phyloP scores from a whole-genome alignment of 768 basidiomycete genomes.

The Pulveroboletus sp. region DNA sequence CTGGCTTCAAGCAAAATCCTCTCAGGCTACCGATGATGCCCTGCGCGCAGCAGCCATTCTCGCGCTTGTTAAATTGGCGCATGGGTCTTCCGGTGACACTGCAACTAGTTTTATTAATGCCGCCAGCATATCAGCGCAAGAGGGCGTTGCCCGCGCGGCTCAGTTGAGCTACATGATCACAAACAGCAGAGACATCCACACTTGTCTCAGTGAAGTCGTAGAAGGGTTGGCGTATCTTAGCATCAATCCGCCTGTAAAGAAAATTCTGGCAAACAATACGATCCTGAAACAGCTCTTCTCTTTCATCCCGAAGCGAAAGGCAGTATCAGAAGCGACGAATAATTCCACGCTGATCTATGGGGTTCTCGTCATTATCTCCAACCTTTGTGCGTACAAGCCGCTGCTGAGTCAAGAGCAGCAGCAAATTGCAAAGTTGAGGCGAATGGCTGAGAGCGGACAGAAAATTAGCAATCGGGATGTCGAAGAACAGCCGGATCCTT shows the following conservation, averaged over 20 bases:
- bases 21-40: conserved; percentile 40
- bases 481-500: conserved; percentile 29
- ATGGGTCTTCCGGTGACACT: conserved; percentile 50
- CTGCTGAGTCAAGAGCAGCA: conserved; percentile 75
- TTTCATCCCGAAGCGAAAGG: conserved; percentile 52
- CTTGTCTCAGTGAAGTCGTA: conserved; percentile 59
- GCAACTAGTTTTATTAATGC: conserved; percentile 13
- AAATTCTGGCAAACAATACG: conserved; percentile 51
- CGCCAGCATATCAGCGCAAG: conserved; percentile 3
- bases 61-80: conserved; percentile 75
- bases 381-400: conserved; percentile 70
- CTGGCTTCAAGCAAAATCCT: conserved; percentile 68
- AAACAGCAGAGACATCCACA: conserved; percentile 32
- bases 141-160: conserved; percentile 47
- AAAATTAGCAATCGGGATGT: conserved; percentile 31
- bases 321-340: conserved; percentile 23
- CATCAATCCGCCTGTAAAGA: conserved; percentile 59
- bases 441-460: conserved; percentile 58
- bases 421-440: conserved; percentile 76
- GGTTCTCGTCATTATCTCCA: conserved; percentile 68
- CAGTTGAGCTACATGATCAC: conserved; percentile 59
- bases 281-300: conserved; percentile 60
- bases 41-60: conserved; percentile 65
- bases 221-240: conserved; percentile 89
- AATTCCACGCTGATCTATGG: conserved; percentile 72